Base-by-base conservation (phyloP, 176 grass and related monocot genomes). In the Pharus latifolius region DNA sequence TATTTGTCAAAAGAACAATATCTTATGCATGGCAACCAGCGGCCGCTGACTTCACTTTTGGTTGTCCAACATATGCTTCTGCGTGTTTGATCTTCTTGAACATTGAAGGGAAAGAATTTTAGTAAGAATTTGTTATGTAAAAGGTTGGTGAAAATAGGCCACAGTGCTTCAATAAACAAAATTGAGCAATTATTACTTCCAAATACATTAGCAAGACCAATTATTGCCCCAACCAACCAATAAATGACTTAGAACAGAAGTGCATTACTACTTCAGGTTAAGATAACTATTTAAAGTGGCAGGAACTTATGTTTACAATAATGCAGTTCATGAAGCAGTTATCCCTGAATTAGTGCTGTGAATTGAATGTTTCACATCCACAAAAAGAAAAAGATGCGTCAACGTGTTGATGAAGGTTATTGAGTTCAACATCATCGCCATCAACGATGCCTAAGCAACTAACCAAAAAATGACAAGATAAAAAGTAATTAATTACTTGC, bases 11-110 rank as follows among this genome's bases (percentile, higher is more conserved):
- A n/a, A n/a, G n/a, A 3, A 62, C 6, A 69, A 63, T 38, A 52
- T 80, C 94, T 87, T 98, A 98, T 89, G 85, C 89, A 51, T 20
- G 89, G 42, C 94, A 98, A 75, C 89, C 38, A 71, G 88, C 75
- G 78, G 89, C 89, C 7, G 94, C 94, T 73, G 89, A 98, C 67
- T 93, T 84, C 72, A 98, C 94, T 74, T 98, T 98, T 35, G 81
- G 60, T 74, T 78, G 69, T 19, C 87, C 94, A 79, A 91, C 73
- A 67, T 88, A 91, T 65, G 78, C 75, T 85, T 98, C 94, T 66
- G 77, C 80, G 75, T 98, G 94, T 28, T 93, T 98, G 43, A 98
- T 93, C 89, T 98, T 44, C 71, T 74, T 67, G 48, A 70, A 65
- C 32, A 70, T 81, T 61, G 15, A n/a, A 63, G 19, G 77, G 54